Conservation (phyloP, 441 rosid species). For the Erodium moschatum region DNA sequence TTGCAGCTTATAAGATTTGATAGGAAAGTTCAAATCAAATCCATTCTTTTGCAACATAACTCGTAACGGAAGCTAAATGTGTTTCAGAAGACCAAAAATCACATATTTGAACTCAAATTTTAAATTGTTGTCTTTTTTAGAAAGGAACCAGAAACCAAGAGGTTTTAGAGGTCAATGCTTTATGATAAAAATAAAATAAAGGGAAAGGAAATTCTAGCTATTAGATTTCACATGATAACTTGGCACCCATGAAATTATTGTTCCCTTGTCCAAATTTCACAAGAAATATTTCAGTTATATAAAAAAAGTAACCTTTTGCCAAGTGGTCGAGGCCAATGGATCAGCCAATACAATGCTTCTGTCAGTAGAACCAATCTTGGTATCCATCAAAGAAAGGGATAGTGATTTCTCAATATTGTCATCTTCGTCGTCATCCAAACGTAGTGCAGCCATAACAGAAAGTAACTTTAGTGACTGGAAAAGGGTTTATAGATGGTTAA, state of each 20-base stretch:
- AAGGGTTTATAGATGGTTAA: slow-evolving; percentile 24
- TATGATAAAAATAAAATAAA: neutral
- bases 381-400: slow-evolving; percentile 47
- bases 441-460: slow-evolving; percentile 73
- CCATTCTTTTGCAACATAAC: neutral
- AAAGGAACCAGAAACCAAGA: neutral
- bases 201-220: neutral
- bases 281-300: slow-evolving; percentile 10
- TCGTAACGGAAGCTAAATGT: neutral
- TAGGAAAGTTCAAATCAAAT: neutral
- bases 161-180: neutral
- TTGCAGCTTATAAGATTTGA: neutral
- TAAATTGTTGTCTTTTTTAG: neutral
- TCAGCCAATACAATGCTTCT: slow-evolving; percentile 51
- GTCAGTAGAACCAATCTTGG: slow-evolving; percentile 32
- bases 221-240: slow-evolving; percentile 2
- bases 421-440: slow-evolving; percentile 57
- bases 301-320: slow-evolving; percentile 64
- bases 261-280: neutral
- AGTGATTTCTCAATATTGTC: slow-evolving; percentile 68
- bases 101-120: neutral
- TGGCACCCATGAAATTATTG: slow-evolving; percentile 4
- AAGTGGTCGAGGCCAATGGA: slow-evolving; percentile 85
- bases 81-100: neutral
- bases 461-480: slow-evolving; percentile 79